phyloP scores from a whole-genome alignment of 331 rosid genomes.

The Malus hybrid region DNA sequence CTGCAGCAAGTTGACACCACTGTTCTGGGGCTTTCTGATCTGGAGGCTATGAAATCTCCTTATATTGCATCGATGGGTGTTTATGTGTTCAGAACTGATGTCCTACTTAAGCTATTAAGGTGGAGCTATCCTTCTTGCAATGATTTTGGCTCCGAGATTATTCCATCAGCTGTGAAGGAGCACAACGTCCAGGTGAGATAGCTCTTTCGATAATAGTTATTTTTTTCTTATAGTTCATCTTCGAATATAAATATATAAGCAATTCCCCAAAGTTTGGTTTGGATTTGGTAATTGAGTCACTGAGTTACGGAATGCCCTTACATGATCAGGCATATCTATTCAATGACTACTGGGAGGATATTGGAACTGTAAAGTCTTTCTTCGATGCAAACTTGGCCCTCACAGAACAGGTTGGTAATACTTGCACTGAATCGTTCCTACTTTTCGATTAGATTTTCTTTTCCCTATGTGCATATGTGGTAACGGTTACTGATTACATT shows the following conservation, averaged over 20 bases:
- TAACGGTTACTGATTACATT: slow-evolving; percentile 15
- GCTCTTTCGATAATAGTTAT: neutral
- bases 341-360: slow-evolving; percentile 98
- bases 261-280: neutral
- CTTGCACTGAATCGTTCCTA: neutral
- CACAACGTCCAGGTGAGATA: slow-evolving; percentile 78
- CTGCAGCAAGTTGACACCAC: slow-evolving; percentile 83
- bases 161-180: slow-evolving; percentile 74
- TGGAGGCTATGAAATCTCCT: slow-evolving; percentile 55
- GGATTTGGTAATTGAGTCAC: neutral
- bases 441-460: neutral
- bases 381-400: slow-evolving; percentile 86
- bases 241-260: neutral
- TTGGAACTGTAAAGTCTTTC: slow-evolving; percentile 83
- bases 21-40: slow-evolving; percentile 64
- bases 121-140: slow-evolving; percentile 58
- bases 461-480: neutral
- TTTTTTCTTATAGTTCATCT: neutral
- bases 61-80: slow-evolving; percentile 87
- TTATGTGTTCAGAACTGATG: slow-evolving; percentile 70
- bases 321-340: slow-evolving; percentile 71
- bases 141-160: slow-evolving; percentile 91
- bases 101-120: slow-evolving; percentile 58
- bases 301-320: slow-evolving; percentile 5
- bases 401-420: slow-evolving; percentile 58